phyloP scores from a whole-genome alignment of 2,329 filamentous ascomycete species.

The Botrytis cinerea region DNA sequence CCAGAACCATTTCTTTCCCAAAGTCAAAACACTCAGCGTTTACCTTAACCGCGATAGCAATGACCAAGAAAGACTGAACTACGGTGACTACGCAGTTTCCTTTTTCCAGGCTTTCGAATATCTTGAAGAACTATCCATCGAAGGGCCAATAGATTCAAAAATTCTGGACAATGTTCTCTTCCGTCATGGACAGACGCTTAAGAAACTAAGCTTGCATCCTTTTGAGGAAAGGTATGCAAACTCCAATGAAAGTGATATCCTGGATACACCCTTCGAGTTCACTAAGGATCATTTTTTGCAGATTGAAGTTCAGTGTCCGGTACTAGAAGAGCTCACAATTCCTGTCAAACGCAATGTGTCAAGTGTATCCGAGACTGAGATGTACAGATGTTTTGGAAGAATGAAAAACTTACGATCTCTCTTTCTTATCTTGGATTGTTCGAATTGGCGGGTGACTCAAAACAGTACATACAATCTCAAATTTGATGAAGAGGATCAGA shows the following conservation, averaged over 20 bases:
- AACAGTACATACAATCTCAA: conserved; percentile 19
- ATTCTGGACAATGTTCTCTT: conserved; percentile 26
- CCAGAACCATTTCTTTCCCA: conserved; percentile 26
- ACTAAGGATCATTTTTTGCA: conserved; percentile 24
- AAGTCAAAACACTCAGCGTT: conserved; percentile 24
- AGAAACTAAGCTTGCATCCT: conserved; percentile 23
- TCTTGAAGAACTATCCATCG: conserved; percentile 25
- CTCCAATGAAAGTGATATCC: neutral
- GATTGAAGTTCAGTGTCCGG: conserved; percentile 25
- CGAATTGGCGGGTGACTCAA: conserved; percentile 24
- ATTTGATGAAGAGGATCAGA: conserved; percentile 21
- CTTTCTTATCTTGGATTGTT: conserved; percentile 29
- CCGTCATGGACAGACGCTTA: conserved; percentile 25
- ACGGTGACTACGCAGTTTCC: conserved; percentile 18
- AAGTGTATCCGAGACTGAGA: conserved; percentile 9
- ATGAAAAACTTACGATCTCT: conserved; percentile 24
- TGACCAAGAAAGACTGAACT: conserved; percentile 12
- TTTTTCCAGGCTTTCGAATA: conserved; percentile 22
- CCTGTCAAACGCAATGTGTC: conserved; percentile 21
- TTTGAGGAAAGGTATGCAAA: neutral
- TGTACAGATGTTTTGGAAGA: conserved; percentile 23
- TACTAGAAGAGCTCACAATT: conserved; percentile 23
- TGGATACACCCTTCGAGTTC: conserved; percentile 25
- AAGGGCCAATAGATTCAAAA: conserved; percentile 23
- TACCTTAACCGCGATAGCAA: conserved; percentile 17